Percentiles rank a stretch among this genome's conserved stretches.
Conservation (phyloP, 176 grass and related monocot species). For the Themeda triandra region DNA sequence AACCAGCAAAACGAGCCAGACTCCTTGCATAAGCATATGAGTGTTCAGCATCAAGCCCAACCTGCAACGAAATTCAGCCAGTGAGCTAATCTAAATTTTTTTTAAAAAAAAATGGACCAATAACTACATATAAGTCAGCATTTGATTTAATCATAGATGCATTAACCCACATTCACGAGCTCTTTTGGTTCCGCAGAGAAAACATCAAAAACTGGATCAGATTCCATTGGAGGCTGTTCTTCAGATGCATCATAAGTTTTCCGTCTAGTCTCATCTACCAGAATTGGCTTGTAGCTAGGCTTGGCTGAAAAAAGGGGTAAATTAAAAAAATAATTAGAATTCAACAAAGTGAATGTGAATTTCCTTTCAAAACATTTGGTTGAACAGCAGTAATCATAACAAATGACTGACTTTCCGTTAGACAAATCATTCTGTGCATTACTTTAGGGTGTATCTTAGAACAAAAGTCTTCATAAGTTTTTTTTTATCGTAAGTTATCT, state of each 20-base stretch:
- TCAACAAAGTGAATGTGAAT: background rate
- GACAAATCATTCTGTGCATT: background rate
- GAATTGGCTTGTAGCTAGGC: slow-evolving; percentile 48
- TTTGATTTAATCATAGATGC: slow-evolving; percentile 34
- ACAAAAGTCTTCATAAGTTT: background rate
- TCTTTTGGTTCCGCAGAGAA: slow-evolving; percentile 55
- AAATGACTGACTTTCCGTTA: background rate
- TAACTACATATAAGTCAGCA: background rate
- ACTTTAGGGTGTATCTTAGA: background rate
- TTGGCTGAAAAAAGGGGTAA: slow-evolving; percentile 56
- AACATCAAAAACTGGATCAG: slow-evolving; percentile 52
- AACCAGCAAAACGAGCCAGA: slow-evolving; percentile 82
- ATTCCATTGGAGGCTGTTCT: slow-evolving; percentile 50
- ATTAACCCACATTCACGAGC: slow-evolving; percentile 66
- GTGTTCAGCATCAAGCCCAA: slow-evolving; percentile 72
- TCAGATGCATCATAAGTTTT: slow-evolving; percentile 68
- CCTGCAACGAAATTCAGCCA: slow-evolving; percentile 52
- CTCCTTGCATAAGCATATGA: slow-evolving; percentile 88
- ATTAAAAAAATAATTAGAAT: slow-evolving; percentile 1
- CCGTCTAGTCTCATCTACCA: slow-evolving; percentile 85
- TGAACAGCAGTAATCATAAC: slow-evolving; percentile 1
- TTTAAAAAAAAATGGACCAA: slow-evolving; percentile 7
- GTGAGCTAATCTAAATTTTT: slow-evolving; percentile 24
- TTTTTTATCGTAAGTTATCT: background rate
- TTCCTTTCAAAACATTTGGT: background rate